Evolutionary conservation across 2,329 filamentous ascomycete genomes (phyloP), one percentile per base, ranked within the genome.

Genomic region (Shiraia bambusicola): DNA sequence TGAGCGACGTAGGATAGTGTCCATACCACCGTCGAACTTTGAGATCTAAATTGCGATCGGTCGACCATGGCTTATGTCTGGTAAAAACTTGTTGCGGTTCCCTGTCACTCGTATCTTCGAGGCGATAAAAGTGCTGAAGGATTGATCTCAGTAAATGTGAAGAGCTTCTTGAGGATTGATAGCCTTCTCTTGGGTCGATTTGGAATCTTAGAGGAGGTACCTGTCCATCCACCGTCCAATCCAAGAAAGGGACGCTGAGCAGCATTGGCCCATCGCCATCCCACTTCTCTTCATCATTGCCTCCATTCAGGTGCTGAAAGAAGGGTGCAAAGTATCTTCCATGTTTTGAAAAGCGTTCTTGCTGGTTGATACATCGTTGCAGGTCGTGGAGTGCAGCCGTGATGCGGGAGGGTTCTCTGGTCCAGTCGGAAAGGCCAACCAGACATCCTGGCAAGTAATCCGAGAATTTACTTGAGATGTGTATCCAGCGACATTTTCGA

Each of bases 1-100:
- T 71, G 9, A 73, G 54, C 8, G 59, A 58, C 5, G 63, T 66
- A 6, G 70, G 70, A 40, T 72, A 69, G 30, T 71, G 62, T 2
- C 70, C 69, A 46, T 72, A 72, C 69, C 69, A 71, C 10, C 69
- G 63, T 4, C 70, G 60, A 1, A 72, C 65, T 47, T 71, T 71
- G 4, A 72, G 51, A 47, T 73, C 71, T 11, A 72, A 53, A 17
- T 62, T 60, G 9, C 69, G 69, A 49, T 72, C 67, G 2, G 65
- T 71, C 11, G 49, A 51, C 71, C 71, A 72, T 2, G 69, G 71
- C 39, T 69, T 71, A 42, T 73, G 67, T 45, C 61, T 70, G 6
- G 65, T 66, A 36, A 72, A 72, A 0, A 72, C 69, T 27, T 65
- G 62, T 27, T 63, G 59, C 3, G 59, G 52, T 42, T 73, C 71